Percentiles rank a stretch among this genome's conserved stretches.
Conservation (phyloP, 768 basidiomycete genomes). For the Amanita exitialis region DNA sequence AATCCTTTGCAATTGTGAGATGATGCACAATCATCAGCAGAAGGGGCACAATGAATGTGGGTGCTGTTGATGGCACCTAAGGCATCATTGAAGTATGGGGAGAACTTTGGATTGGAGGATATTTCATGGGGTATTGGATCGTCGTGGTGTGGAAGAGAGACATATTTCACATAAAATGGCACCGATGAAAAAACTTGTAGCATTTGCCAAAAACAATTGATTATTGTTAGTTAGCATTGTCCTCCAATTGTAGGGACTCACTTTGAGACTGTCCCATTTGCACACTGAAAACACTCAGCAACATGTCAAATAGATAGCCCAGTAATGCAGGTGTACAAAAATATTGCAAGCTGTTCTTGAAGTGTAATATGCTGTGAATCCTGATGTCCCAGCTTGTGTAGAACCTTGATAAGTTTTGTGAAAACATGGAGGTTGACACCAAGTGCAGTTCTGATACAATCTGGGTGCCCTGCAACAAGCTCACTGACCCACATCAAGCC, state of each 20-base stretch:
- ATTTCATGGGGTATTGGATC: slow-evolving; percentile 16
- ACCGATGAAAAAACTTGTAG: neutral
- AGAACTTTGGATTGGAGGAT: slow-evolving; percentile 19
- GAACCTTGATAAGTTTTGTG: neutral
- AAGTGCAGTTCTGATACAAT: neutral
- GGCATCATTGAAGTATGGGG: slow-evolving; percentile 21
- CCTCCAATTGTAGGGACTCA: no score
- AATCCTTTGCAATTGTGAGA: neutral
- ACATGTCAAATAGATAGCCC: slow-evolving; percentile 13
- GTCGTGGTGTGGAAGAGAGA: neutral
- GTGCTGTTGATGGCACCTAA: slow-evolving; percentile 25
- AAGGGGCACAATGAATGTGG: slow-evolving; percentile 15
- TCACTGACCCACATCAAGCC: neutral
- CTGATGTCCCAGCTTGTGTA: neutral
- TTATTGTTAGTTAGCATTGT: no score
- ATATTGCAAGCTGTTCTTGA: slow-evolving; percentile 17
- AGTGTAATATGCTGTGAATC: slow-evolving; percentile 2
- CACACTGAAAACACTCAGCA: slow-evolving; percentile 18
- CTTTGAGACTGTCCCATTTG: slow-evolving; percentile 20
- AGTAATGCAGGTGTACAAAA: slow-evolving; percentile 16
- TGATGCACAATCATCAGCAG: slow-evolving; percentile 6
- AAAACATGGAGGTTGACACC: neutral
- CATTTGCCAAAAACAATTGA: neutral
- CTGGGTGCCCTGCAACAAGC: neutral
- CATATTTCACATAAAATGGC: neutral